phyloP scores from a whole-genome alignment of 2,329 filamentous ascomycete species.

The Trichoderma arundinaceum region DNA sequence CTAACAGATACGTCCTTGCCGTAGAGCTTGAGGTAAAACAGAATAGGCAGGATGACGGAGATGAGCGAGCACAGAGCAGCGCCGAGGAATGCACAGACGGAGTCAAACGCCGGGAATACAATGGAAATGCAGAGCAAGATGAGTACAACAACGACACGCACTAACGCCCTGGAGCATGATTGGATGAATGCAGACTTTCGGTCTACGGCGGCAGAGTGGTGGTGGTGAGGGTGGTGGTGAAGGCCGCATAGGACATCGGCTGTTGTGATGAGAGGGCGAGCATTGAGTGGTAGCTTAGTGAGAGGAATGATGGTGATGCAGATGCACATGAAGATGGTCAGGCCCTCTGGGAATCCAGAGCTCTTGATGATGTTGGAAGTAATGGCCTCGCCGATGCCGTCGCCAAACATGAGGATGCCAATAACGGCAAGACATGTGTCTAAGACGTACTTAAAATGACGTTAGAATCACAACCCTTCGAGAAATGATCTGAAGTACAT shows the following conservation, averaged over 20 bases:
- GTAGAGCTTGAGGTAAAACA: conserved; percentile 91
- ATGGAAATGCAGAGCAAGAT: conserved; percentile 76
- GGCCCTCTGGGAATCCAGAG: conserved; percentile 71
- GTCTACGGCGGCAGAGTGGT: conserved; percentile 50
- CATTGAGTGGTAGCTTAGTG: conserved; percentile 92
- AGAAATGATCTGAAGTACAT: conserved; percentile 43
- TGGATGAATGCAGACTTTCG: conserved; percentile 50
- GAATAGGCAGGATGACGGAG: conserved; percentile 85
- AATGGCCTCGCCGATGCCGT: conserved; percentile 84
- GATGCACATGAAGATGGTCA: conserved; percentile 80
- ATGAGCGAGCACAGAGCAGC: conserved; percentile 91
- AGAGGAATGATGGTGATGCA: conserved; percentile 93
- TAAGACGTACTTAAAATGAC: conserved; percentile 66
- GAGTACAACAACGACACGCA: conserved; percentile 71
- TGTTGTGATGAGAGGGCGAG: conserved; percentile 85
- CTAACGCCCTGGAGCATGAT: conserved; percentile 57
- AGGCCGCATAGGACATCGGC: conserved; percentile 81
- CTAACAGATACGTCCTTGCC: conserved; percentile 67
- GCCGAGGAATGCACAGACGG: conserved; percentile 89
- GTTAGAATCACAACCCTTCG: neutral
- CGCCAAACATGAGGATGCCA: conserved; percentile 93
- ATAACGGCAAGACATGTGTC: conserved; percentile 82
- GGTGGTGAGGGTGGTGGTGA: conserved; percentile 49
- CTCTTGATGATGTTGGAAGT: conserved; percentile 86
- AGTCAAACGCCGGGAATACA: conserved; percentile 77